These are phyloP conservation scores for Flammula alnicola DNA, from an alignment of 1,284 basidiomycete species.

Conservation along the genomic window DNA sequence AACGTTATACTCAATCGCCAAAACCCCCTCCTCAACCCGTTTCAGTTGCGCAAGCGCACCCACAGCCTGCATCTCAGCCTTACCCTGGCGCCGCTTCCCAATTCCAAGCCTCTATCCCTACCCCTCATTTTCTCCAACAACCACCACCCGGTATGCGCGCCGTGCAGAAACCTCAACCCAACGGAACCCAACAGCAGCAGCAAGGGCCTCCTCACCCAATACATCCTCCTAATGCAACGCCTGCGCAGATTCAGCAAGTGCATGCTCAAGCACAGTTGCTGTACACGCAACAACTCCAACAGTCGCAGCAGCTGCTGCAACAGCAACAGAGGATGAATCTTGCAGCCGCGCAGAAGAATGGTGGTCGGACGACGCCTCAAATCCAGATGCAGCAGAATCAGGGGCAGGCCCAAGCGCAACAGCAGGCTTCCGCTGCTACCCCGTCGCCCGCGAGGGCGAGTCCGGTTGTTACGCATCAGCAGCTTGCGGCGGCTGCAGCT, in stretches of 20 bases:
- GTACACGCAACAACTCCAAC: constrained; percentile 26
- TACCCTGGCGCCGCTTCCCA: constrained; percentile 18
- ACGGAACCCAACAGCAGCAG: constrained; percentile 21
- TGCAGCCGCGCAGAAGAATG: constrained; percentile 5
- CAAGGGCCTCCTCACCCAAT: constrained; percentile 18
- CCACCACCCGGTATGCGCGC: constrained; percentile 19
- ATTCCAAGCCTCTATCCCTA: constrained; percentile 33
- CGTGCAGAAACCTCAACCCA: constrained; percentile 12
- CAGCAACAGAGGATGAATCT: constrained; percentile 20
- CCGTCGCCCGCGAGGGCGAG: constrained; percentile 27
- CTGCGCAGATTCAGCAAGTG: constrained; percentile 3
- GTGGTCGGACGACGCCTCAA: constrained; percentile 23
- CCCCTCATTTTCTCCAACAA: constrained; percentile 31
- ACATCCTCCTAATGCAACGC: too few relatives aligned
- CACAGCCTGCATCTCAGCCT: constrained; percentile 25
- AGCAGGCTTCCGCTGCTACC: constrained; percentile 20
- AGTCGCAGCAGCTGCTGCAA: constrained; percentile 26
- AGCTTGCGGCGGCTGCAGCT: constrained; percentile 13
- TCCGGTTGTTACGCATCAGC: constrained; percentile 23
- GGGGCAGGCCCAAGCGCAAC: constrained; percentile 25
- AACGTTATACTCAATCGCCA: constrained; percentile 25
- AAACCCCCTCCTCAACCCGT: constrained; percentile 22
- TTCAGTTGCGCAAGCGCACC: constrained; percentile 18
- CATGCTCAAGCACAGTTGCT: constrained; percentile 14
- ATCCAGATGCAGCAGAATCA: constrained; percentile 22